Conservation (phyloP, 1,284 basidiomycete genomes). For the Kwoniella shivajii region DNA sequence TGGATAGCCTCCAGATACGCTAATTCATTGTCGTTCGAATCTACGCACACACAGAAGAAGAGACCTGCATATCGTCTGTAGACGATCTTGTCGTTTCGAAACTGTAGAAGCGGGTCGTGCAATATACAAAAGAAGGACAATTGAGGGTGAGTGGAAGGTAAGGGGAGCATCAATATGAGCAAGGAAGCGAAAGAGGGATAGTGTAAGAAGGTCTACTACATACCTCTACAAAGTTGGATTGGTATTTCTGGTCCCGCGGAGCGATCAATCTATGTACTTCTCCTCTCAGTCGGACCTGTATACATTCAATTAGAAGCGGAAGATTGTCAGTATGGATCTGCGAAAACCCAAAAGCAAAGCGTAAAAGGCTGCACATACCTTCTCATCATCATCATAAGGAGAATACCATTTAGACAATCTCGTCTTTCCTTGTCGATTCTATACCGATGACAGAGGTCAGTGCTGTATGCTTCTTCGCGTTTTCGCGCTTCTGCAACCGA, state of each 20-base stretch:
- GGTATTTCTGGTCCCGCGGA: conserved; percentile 97
- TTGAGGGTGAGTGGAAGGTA: not conserved
- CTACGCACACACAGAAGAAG: conserved; percentile 97
- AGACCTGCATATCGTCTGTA: conserved; percentile 95
- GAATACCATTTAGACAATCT: conserved; percentile 96
- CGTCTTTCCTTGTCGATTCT: conserved; percentile 98
- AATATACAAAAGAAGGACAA: not conserved
- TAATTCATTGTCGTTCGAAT: conserved; percentile 96
- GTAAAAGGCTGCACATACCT: conserved; percentile 68
- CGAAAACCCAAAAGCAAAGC: too few relatives aligned
- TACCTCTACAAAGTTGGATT: conserved; percentile 98
- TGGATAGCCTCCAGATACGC: conserved; percentile 97
- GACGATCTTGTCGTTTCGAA: conserved; percentile 92
- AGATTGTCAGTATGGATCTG: not conserved
- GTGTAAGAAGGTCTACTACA: conserved; percentile 38
- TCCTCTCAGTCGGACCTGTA: conserved; percentile 81
- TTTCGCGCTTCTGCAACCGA: not conserved
- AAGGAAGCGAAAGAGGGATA: not conserved
- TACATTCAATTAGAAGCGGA: not conserved
- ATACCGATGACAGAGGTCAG: conserved; percentile 11
- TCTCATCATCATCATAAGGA: conserved; percentile 93
- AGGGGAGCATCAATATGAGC: not conserved
- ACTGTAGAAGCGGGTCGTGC: conserved; percentile 59
- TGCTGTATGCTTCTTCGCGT: not conserved
- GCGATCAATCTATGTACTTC: conserved; percentile 95